Base-by-base conservation (phyloP, 2,329 filamentous ascomycete species). In the Clarireedia sp. region DNA sequence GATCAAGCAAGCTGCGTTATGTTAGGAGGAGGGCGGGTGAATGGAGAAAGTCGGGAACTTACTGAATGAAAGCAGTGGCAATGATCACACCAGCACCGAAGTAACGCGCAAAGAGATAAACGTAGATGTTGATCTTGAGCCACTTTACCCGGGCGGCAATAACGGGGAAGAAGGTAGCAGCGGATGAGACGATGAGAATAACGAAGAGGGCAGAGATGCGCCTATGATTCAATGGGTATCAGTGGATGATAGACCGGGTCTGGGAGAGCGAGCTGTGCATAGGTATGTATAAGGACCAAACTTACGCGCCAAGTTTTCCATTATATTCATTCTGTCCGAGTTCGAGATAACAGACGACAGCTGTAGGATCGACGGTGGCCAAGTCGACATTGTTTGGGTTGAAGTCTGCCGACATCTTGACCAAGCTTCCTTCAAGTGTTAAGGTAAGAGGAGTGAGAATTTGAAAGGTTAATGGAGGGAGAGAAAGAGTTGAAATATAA, bases 61-160 rank as follows among this genome's bases (percentile, higher is more conserved):
- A 67, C 63, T 90, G 87, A 58, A 90, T 87, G 67, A 90, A 90
- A 1, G 87, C 85, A 1, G 87, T 90, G 1, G 86, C 85, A 56
- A 90, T 77, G 63, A 90, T 90, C 55, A 90, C 86, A 26, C 87
- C 87, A 3, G 85, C 86, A 48, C 87, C 87, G 62, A 90, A 89
- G 70, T 86, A 89, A 67, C 73, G 19, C 65, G 73, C 48, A 62
- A 86, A 74, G 64, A 89, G 84, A 70, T 89, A 90, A 1, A 80
- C 76, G 73, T 82, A 86, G 54, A 78, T 75, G 0, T 84, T 83
- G 2, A 89, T 72, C 2, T 76, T 75, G 2, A 83, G 61, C 33
- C 76, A 75, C 51, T 70, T 73, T 51, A 85, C 76, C 38, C 79
- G 77, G 23, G 80, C 78, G 16, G 88, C 82, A 51, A 83, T 71